phyloP scores from a whole-genome alignment of 805 yeast genomes.

The Ogataea pignaliae region DNA sequence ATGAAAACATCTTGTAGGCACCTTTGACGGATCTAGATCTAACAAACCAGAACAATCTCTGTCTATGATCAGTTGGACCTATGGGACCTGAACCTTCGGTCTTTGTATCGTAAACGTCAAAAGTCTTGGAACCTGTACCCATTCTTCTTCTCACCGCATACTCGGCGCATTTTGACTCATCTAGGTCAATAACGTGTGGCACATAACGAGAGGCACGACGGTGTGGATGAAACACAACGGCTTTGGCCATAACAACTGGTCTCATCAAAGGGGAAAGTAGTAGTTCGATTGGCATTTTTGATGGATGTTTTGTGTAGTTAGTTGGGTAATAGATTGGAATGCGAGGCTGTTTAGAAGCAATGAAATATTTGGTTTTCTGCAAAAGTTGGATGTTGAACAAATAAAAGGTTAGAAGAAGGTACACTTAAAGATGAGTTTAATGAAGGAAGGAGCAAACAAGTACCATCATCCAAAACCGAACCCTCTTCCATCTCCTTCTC shows the following conservation, averaged over 20 bases:
- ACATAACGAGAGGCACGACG: slow-evolving; percentile 52
- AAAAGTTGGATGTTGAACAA: no score
- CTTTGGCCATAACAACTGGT: slow-evolving; percentile 52
- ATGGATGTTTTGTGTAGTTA: background rate
- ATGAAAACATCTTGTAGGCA: slow-evolving; percentile 53
- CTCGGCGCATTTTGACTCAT: slow-evolving; percentile 30
- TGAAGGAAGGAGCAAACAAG: no score
- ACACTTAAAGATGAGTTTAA: background rate
- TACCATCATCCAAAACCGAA: no score
- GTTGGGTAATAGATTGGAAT: background rate
- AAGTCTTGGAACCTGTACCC: slow-evolving; percentile 57
- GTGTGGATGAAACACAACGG: slow-evolving; percentile 51
- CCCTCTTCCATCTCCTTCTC: no score
- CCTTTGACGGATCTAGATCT: slow-evolving; percentile 67
- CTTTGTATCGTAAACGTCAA: slow-evolving; percentile 49
- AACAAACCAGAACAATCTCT: slow-evolving; percentile 47
- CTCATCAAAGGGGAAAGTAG: slow-evolving; percentile 55
- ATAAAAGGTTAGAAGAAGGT: no score
- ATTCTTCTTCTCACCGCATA: slow-evolving; percentile 51
- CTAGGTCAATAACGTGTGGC: slow-evolving; percentile 47
- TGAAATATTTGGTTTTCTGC: no score
- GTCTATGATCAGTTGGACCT: slow-evolving; percentile 39
- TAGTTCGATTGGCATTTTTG: slow-evolving; percentile 52
- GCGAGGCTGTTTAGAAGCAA: background rate
- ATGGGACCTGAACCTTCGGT: slow-evolving; percentile 32